A percentile compares a stretch with the other conserved stretches of the same genome.
These are phyloP conservation scores for Candida khao-thaluensis DNA, from an alignment of 805 yeast species.

Conservation along the genomic window DNA sequence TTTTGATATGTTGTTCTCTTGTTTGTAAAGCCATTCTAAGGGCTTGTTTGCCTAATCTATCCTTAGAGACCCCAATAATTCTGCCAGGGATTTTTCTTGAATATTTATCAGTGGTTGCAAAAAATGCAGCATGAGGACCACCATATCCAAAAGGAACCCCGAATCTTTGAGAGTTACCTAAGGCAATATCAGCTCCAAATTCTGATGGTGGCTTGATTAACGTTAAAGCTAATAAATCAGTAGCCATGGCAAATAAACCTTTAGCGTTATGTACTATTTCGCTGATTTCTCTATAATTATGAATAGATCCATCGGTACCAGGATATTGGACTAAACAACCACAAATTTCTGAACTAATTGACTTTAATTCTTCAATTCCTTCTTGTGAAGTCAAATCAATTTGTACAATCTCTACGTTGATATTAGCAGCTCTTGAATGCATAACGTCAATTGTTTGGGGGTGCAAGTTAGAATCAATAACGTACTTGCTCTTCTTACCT, in stretches of 20 bases:
- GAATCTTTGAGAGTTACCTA: constrained; percentile 92
- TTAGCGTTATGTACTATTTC: constrained; percentile 67
- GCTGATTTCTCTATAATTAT: constrained; percentile 54
- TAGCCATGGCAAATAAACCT: constrained; percentile 80
- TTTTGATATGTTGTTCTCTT: constrained; percentile 95
- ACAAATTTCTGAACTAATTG: constrained; percentile 44
- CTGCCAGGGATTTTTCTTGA: constrained; percentile 97
- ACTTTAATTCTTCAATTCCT: constrained; percentile 26
- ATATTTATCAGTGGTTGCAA: constrained; percentile 76
- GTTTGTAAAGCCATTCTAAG: constrained; percentile 93
- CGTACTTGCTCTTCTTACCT: constrained; percentile 66
- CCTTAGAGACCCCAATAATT: constrained; percentile 89
- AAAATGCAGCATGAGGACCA: constrained; percentile 98
- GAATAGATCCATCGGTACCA: constrained; percentile 71
- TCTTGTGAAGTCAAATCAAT: constrained; percentile 51
- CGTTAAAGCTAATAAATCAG: constrained; percentile 88
- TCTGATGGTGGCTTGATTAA: constrained; percentile 78
- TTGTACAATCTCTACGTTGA: constrained; percentile 62
- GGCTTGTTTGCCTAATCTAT: constrained; percentile 87
- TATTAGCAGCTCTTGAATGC: constrained; percentile 72
- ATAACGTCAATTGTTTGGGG: constrained; percentile 85
- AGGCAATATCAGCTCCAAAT: constrained; percentile 88
- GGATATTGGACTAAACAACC: constrained; percentile 94
- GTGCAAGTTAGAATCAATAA: constrained; percentile 74
- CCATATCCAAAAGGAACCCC: constrained; percentile 99